Evolutionary conservation across 1,139 yeast species (phyloP).

Genomic region (Saccharomyces hybrid): DNA sequence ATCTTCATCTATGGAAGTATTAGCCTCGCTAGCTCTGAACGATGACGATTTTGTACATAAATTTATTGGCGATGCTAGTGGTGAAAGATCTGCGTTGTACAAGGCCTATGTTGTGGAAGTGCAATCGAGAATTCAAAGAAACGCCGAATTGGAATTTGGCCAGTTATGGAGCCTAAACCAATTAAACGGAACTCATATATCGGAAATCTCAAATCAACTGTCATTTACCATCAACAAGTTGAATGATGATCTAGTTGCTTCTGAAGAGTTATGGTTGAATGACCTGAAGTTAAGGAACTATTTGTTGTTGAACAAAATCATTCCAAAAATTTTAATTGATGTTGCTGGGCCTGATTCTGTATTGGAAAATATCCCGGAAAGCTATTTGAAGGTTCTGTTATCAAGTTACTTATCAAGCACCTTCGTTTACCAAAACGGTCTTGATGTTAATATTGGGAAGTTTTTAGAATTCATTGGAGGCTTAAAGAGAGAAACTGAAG

Average conservation of each 20-base stretch:
- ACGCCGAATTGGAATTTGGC: constrained; percentile 81
- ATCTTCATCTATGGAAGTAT: constrained; percentile 88
- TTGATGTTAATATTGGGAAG: constrained; percentile 40
- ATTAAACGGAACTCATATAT: constrained; percentile 57
- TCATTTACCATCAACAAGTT: constrained; percentile 82
- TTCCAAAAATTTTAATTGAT: constrained; percentile 66
- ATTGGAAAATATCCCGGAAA: constrained; percentile 75
- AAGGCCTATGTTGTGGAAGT: constrained; percentile 75
- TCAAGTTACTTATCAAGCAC: constrained; percentile 86
- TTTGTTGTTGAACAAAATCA: constrained; percentile 59
- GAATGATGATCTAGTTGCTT: constrained; percentile 78
- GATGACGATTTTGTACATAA: constrained; percentile 71
- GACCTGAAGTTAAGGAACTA: constrained; percentile 72
- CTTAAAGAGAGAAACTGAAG: constrained; percentile 27
- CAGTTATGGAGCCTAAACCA: constrained; percentile 76
- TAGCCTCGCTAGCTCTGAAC: constrained; percentile 87
- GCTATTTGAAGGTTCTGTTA: constrained; percentile 81
- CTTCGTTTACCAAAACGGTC: constrained; percentile 82
- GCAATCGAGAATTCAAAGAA: constrained; percentile 63
- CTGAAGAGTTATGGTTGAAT: constrained; percentile 79
- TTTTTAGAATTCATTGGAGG: constrained; percentile 32
- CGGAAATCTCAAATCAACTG: constrained; percentile 76
- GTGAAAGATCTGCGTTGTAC: constrained; percentile 61
- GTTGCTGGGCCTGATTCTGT: constrained; percentile 72
- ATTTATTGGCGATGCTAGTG: constrained; percentile 35